These are phyloP conservation scores for Phascolomyces articulosus DNA, from an alignment of 371 early-diverging fungal species.

Conservation along the genomic window DNA sequence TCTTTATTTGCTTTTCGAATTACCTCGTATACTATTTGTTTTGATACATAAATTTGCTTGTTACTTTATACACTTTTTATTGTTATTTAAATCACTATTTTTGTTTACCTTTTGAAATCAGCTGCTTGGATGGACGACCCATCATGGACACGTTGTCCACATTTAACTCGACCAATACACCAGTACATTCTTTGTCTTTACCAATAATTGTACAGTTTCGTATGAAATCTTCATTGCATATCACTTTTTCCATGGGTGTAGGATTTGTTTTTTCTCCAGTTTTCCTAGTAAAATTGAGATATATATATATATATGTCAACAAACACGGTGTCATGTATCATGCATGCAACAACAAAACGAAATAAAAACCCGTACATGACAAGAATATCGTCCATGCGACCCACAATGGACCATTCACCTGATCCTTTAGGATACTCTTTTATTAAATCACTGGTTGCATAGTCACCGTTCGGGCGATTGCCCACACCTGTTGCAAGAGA, in stretches of 20 bases:
- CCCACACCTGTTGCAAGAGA: slow-evolving; percentile 17
- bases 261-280: slow-evolving; percentile 49
- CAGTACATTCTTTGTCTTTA: slow-evolving; percentile 24
- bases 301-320: background rate
- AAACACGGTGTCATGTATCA: too few species aligned
- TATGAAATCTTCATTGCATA: slow-evolving; percentile 18
- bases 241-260: slow-evolving; percentile 28
- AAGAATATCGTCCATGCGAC: slow-evolving; percentile 37
- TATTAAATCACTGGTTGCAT: slow-evolving; percentile 33
- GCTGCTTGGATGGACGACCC: too few species aligned
- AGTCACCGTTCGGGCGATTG: slow-evolving; percentile 29
- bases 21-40: slow-evolving; percentile 25
- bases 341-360: too few species aligned
- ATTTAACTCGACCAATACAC: slow-evolving; percentile 25
- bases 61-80: too few species aligned
- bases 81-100: too few species aligned
- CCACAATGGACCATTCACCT: slow-evolving; percentile 20
- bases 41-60: too few species aligned
- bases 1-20: slow-evolving; percentile 29
- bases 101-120: too few species aligned
- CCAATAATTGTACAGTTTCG: slow-evolving; percentile 28
- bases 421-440: slow-evolving; percentile 3
- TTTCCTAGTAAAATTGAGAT: slow-evolving; percentile 7
- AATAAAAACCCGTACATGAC: slow-evolving; percentile 18
- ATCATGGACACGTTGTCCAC: too few species aligned